These are phyloP conservation scores for Trichoderma pleuroti DNA, from an alignment of 2,329 filamentous ascomycete species.

Conservation along the genomic window DNA sequence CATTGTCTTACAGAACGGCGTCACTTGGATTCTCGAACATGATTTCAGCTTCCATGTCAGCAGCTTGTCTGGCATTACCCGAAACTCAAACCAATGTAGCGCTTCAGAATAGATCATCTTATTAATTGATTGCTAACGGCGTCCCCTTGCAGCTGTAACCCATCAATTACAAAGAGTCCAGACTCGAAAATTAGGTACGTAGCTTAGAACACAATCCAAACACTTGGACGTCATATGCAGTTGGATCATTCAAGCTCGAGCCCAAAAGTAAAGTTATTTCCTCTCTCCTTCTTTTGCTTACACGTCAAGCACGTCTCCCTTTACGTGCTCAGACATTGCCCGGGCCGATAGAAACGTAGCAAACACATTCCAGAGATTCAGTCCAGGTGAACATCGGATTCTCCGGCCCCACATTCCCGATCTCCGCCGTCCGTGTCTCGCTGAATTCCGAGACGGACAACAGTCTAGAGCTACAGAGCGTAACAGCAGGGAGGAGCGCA, in stretches of 20 bases:
- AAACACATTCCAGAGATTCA: slow-evolving; percentile 5
- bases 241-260: background rate
- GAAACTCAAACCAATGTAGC: background rate
- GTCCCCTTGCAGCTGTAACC: background rate
- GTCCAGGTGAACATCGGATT: slow-evolving; percentile 9
- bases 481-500: background rate
- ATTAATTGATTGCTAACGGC: background rate
- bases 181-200: background rate
- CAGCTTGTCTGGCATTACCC: background rate
- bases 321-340: background rate
- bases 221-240: background rate
- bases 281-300: background rate
- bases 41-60: slow-evolving; percentile 4
- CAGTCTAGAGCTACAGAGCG: background rate
- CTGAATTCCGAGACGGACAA: slow-evolving; percentile 1
- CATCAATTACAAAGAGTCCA: background rate
- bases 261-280: background rate
- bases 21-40: background rate
- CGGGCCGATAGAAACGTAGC: background rate
- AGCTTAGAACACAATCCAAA: background rate
- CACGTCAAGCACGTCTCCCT: background rate
- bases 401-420: slow-evolving; percentile 19
- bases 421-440: slow-evolving; percentile 4
- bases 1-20: background rate
- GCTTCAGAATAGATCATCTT: background rate